These are phyloP conservation scores for Nelumbo lutea DNA, from an alignment of 164 flowering plant genomes.

Conservation along the genomic window DNA sequence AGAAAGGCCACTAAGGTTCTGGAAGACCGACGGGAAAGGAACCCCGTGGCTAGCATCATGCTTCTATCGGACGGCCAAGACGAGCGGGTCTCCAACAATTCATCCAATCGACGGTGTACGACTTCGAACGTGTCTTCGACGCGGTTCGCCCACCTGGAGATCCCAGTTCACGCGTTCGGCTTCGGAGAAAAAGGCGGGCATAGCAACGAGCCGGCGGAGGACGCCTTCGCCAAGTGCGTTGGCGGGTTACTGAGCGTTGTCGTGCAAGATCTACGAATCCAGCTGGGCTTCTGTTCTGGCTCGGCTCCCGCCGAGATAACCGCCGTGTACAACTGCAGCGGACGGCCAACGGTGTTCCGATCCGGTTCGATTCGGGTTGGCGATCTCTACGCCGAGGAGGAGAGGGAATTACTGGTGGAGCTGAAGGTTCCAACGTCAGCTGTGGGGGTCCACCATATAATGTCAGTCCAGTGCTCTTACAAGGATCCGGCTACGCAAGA, in stretches of 20 bases:
- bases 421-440: slow-evolving; percentile 43
- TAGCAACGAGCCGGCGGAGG: slow-evolving; percentile 54
- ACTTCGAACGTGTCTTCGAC: slow-evolving; percentile 35
- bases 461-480: slow-evolving; percentile 53
- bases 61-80: slow-evolving; percentile 83
- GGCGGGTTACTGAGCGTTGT: slow-evolving; percentile 87
- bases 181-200: slow-evolving; percentile 34
- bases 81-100: slow-evolving; percentile 21
- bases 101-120: slow-evolving; percentile 20
- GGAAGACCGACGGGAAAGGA: slow-evolving; percentile 83
- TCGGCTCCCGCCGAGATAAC: slow-evolving; percentile 63
- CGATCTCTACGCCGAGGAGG: slow-evolving; percentile 86
- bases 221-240: slow-evolving; percentile 76
- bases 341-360: slow-evolving; percentile 41
- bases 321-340: slow-evolving; percentile 55
- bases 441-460: slow-evolving; percentile 47
- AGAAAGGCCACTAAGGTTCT: slow-evolving; percentile 73
- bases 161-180: slow-evolving; percentile 65
- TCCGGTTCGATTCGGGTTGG: slow-evolving; percentile 58
- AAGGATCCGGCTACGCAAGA: slow-evolving; percentile 64
- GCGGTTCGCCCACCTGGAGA: slow-evolving; percentile 84
- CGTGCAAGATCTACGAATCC: slow-evolving; percentile 65
- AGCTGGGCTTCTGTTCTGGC: slow-evolving; percentile 50
- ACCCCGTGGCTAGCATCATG: slow-evolving; percentile 83
- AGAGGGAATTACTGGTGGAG: slow-evolving; percentile 72